Evolutionary conservation across 305 asterid genomes (phyloP).

Genomic region (Solanum chacoense): DNA sequence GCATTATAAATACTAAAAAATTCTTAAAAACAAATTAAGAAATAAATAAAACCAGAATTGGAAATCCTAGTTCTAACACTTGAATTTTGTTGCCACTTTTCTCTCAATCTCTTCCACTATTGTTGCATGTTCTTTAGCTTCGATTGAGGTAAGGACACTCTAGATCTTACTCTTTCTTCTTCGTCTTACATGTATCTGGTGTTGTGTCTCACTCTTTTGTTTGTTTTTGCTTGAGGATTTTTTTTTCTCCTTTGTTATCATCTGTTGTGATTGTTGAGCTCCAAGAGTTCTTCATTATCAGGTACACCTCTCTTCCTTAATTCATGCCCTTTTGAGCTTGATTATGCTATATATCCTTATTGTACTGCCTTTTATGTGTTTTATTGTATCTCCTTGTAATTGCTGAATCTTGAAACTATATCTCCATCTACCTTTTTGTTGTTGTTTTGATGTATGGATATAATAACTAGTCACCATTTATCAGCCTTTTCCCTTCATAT

Average conservation of each 20-base stretch:
- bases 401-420: neutral
- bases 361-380: neutral
- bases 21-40: no score
- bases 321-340: neutral
- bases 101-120: neutral
- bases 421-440: no score
- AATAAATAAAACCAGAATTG: no score
- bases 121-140: neutral
- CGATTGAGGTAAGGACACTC: neutral
- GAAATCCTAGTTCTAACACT: neutral
- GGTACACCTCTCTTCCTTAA: neutral
- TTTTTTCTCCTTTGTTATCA: neutral
- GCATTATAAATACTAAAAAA: no score
- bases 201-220: no score
- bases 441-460: neutral
- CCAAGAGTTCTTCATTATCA: neutral
- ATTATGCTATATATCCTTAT: no score
- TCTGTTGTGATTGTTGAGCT: neutral
- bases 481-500: neutral
- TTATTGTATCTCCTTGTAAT: no score
- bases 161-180: neutral
- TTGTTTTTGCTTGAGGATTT: neutral
- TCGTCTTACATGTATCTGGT: neutral
- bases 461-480: neutral
- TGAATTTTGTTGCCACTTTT: neutral